Percentiles rank a stretch among this genome's conserved stretches.
Evolutionary conservation across 2,329 filamentous ascomycete species (phyloP).

Genomic region (Cadophora sp.): DNA sequence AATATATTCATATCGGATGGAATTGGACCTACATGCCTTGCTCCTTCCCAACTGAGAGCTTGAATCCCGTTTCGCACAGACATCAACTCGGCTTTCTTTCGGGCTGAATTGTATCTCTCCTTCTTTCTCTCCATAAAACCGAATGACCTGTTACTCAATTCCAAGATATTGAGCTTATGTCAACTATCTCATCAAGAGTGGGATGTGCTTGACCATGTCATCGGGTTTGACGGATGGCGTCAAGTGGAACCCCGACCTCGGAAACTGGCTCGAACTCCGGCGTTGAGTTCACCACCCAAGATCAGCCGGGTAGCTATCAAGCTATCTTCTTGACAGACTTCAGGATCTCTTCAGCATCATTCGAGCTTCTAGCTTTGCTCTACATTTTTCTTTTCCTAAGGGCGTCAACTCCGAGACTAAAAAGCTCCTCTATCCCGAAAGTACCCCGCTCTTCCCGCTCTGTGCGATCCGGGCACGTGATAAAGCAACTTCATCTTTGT

Average conservation of each 20-base stretch:
- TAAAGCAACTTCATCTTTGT: not conserved
- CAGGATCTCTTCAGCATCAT: not conserved
- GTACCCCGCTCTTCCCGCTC: constrained; percentile 4
- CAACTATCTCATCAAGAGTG: not conserved
- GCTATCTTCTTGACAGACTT: not conserved
- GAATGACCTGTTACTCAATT: not conserved
- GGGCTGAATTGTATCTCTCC: not conserved
- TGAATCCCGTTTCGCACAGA: not conserved
- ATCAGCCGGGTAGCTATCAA: not conserved
- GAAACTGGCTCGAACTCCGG: not conserved
- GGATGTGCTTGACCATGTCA: not conserved
- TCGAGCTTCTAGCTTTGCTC: not conserved
- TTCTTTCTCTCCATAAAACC: not conserved
- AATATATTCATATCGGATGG: not conserved
- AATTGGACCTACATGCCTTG: not conserved
- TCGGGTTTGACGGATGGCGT: not conserved
- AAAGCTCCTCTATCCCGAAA: constrained; percentile 11
- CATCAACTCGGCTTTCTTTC: not conserved
- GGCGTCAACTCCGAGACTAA: not conserved
- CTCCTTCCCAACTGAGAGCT: not conserved
- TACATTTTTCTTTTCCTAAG: not conserved
- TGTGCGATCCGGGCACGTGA: not conserved
- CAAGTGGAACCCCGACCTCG: not conserved
- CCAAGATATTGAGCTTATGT: not conserved
- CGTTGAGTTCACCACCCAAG: not conserved